Evolutionary conservation across 306 rosid species (phyloP), one percentile per base, ranked within the genome.

Genomic region (Vachellia pachyceras): DNA sequence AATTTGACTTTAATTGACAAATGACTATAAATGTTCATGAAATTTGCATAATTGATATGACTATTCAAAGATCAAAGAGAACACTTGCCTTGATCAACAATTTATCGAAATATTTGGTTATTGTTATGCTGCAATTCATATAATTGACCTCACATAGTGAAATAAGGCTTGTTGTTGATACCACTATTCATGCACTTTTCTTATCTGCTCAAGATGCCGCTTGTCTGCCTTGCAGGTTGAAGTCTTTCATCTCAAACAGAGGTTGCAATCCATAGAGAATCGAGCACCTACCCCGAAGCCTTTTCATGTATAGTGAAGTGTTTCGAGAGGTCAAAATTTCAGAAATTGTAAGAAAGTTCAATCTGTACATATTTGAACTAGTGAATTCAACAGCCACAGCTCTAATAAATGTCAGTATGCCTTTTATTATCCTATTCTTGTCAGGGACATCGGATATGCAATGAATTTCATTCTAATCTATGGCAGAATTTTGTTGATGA

Each of bases 261-360:
- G 98, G 79, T 79, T 95, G 82, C 99, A 93, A 69, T 90, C 99
- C 9, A 88, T 93, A 91, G 99, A 95, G 87, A 95, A 88, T 57
- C 85, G 97, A 82, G 90, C 97, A 55, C 91, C 97, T 12, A 93
- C 99, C 7, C 98, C 94, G 88, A 95, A 95, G 84, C 98, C 97
- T n/a, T 91, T 89, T 86, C 89, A 83, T 39, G 87, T 83, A 15
- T 52, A 77, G 67, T 73, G 73, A 71, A 52, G 72, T 80, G 50
- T 55, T 74, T 46, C 57, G 33, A 54, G 73, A 39, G 58, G 45
- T 45, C 61, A 37, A 70, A 42, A 78, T 36, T 73, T 61, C 40
- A 61, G 68, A 61, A 18, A 33, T 33, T 37, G 44, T 44, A 18
- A 41, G 69, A 77, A 70, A 63, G n/a, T 45, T 79, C 63, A 54